These are phyloP conservation scores for Bocquillonia castaneifolia DNA, from an alignment of 441 rosid genomes.

Conservation along the genomic window DNA sequence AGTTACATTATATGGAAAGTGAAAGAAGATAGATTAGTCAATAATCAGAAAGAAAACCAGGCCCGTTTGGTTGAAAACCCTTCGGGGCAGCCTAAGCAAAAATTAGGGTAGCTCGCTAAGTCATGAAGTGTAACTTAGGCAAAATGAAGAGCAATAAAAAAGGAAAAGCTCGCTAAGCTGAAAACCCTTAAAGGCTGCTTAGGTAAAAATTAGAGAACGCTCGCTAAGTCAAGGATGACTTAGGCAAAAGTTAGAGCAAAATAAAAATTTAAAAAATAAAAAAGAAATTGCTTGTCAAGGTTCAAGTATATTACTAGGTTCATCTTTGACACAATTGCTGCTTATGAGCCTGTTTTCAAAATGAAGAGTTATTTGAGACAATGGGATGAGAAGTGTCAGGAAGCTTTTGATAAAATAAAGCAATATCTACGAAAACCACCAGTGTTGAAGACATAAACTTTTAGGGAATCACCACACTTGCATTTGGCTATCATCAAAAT, in stretches of 20 bases:
- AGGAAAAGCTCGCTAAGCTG: too few relatives aligned
- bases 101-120: too few relatives aligned
- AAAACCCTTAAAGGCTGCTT: too few relatives aligned
- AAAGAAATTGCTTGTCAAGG: background rate
- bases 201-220: too few relatives aligned
- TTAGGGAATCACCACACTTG: background rate
- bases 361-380: background rate
- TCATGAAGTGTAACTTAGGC: too few relatives aligned
- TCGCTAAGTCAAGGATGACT: background rate
- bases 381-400: background rate
- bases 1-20: background rate
- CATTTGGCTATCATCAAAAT: slow-evolving; percentile 18
- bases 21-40: background rate
- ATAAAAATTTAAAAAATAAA: too few relatives aligned
- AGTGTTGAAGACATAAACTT: background rate
- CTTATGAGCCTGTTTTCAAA: background rate
- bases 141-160: too few relatives aligned
- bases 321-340: too few relatives aligned
- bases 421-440: background rate
- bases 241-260: background rate
- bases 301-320: background rate
- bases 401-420: too few relatives aligned
- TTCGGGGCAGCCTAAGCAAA: too few relatives aligned
- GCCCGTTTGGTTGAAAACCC: too few relatives aligned
- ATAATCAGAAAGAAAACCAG: too few relatives aligned